Percentiles rank a stretch among this genome's conserved stretches.
These are phyloP conservation scores for Sherardia arvensis DNA, from an alignment of 257 asterid genomes.

Conservation along the genomic window DNA sequence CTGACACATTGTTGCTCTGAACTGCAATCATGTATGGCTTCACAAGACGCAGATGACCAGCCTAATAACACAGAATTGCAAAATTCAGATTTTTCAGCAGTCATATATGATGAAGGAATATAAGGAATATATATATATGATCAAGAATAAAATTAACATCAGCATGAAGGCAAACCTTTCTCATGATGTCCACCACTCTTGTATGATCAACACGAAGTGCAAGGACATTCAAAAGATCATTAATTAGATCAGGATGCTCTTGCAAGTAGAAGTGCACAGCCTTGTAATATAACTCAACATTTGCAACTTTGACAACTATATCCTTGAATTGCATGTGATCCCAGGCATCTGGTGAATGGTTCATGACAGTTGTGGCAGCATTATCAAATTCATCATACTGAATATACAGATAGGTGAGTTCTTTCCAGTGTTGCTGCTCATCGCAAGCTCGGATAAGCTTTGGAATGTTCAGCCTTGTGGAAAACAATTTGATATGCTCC, in stretches of 20 bases:
- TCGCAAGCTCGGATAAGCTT: constrained; percentile 98
- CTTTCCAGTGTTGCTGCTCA: constrained; percentile 99
- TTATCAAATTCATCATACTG: constrained; percentile 98
- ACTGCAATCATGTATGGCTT: constrained; percentile 99
- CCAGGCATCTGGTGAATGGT: constrained; percentile 99
- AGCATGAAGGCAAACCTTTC: constrained; percentile 53
- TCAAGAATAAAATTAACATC: background rate
- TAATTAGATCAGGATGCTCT: constrained; percentile 98
- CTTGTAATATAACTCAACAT: constrained; percentile 95
- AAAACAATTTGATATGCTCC: constrained; percentile 95
- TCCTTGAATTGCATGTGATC: constrained; percentile 99
- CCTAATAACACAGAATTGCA: constrained; percentile 39
- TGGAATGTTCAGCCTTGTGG: constrained; percentile 94
- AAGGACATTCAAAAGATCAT: constrained; percentile 90
- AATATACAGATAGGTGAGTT: constrained; percentile 77
- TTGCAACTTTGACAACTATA: constrained; percentile 91
- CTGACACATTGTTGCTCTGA: constrained; percentile 96
- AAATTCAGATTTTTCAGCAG: constrained; percentile 11
- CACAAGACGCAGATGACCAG: constrained; percentile 84
- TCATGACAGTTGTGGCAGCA: constrained; percentile 99
- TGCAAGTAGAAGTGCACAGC: constrained; percentile 99
- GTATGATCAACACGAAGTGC: constrained; percentile 96
- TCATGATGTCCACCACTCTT: constrained; percentile 97
- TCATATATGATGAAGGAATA: constrained; percentile 4
- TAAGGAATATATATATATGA: background rate